Base-by-base conservation (phyloP, 768 basidiomycete species). In the Kockovaella imperatae region DNA sequence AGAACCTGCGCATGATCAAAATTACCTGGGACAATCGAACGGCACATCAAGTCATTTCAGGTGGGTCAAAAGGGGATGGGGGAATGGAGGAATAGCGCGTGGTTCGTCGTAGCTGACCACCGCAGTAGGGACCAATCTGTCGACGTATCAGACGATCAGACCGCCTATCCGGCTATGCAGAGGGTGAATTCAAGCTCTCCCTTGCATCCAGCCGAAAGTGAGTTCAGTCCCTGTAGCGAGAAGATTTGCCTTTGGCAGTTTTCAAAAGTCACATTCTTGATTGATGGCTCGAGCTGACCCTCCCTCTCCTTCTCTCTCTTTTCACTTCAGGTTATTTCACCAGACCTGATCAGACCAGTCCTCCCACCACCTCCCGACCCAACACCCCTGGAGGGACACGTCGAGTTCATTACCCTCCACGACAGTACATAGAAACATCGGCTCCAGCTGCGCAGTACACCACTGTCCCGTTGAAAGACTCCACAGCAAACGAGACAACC, bases 401-500 rank as follows among this genome's bases (percentile, higher is more conserved):
- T 20, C 20, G 24, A 13, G 40, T 42, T 11, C 40, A 42, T 28
- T 42, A 42, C 18, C 40, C 40, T 6, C 40, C 40, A 23, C 14
- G 28, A 21, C 13, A 21, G 13, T 42, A 42, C 20, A 7, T 7
- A 25, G 11, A n/a, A n/a, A n/a, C n/a, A n/a, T n/a, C n/a, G n/a
- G n/a, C 20, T 6, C 40, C 24, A 18, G 13, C 6, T 11, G 11
- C 11, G 8, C 10, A 6, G 11, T 42, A 10, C 40, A 42, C 40
- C 25, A 6, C 20, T 11, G 40, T 42, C 10, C 54, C 54, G 1
- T 38, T 56, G n/a, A 45, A 50, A 42, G 54, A 56, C 32, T n/a
- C n/a, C n/a, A n/a, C n/a, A n/a, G n/a, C n/a, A n/a, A n/a, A n/a
- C n/a, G n/a, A n/a, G n/a, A n/a, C n/a, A n/a, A n/a, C n/a, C n/a